Base-by-base conservation (phyloP, 2,329 filamentous ascomycete species). In the Eutypella sp. region DNA sequence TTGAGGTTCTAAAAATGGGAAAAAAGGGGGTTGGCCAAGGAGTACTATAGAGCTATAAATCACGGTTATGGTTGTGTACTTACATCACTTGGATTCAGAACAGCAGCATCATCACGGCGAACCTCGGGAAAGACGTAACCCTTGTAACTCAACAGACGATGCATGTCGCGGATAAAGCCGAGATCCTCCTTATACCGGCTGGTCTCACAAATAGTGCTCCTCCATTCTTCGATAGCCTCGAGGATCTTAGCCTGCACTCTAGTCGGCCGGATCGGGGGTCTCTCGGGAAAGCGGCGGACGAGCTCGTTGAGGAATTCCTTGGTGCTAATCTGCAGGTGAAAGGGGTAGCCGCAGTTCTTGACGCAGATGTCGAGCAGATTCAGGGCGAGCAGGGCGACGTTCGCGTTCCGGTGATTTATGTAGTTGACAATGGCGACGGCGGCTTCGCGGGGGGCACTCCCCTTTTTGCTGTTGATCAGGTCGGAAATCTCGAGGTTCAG, bases 301-400 rank as follows among this genome's bases (percentile, higher is more conserved):
- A 99, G 83, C 73, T 99, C 93, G 70, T 99, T 99, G 59, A 99
- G 82, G 60, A 99, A 99, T 62, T 99, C 93, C 68, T 99, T 99
- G 56, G 93, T 97, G 68, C 88, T 91, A 64, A 99, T 96, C 69
- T 99, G 93, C 47, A 99, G 82, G 64, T 99, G 93, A 69, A 99
- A 99, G 1, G 93, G 91, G 66, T 99, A 99, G 59, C 93, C 93
- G 77, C 93, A 99, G 72, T 99, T 99, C 76, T 99, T 99, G 69
- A 97, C 93, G 69, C 93, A 97, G 53, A 97, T 97, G 67, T 99
- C 93, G 64, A 99, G 87, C 56, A 99, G 81, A 72, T 85, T 84
- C 62, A 97, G 78, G 48, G 93, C 92, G 48, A 97, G 79, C 55
- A 99, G 74, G 50, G 91, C 87, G 56, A 99, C 89, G 67, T 96